A percentile compares a stretch with the other conserved stretches of the same genome.
Conservation (phyloP, 352 stramenopile species). For the Hyaloperonospora arabidopsidis region DNA sequence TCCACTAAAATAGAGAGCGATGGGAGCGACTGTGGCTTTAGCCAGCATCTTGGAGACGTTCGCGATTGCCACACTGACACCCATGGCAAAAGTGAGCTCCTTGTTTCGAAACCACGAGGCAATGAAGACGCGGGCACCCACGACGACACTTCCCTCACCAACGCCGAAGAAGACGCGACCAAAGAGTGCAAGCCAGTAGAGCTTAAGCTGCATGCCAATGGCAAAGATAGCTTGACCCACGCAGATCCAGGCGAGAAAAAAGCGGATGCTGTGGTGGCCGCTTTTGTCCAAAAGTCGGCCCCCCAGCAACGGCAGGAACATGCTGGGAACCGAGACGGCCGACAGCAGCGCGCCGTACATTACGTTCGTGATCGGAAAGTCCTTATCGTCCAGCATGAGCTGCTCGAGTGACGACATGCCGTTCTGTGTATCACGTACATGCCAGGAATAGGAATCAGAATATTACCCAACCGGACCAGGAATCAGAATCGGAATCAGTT, state of each 20-base stretch:
- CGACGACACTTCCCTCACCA: constrained; percentile 72
- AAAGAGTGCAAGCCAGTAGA: constrained; percentile 75
- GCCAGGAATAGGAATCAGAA: background rate
- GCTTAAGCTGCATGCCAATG: constrained; percentile 58
- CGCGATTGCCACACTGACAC: constrained; percentile 82
- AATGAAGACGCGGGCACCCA: constrained; percentile 74
- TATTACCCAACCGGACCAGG: background rate
- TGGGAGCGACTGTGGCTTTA: constrained; percentile 78
- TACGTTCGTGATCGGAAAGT: constrained; percentile 76
- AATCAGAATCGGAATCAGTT: no score
- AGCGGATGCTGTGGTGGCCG: constrained; percentile 60
- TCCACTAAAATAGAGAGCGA: constrained; percentile 76
- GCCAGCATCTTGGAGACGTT: constrained; percentile 89
- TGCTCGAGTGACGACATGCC: constrained; percentile 74
- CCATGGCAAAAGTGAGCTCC: constrained; percentile 86
- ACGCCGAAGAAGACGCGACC: constrained; percentile 79
- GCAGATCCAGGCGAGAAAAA: constrained; percentile 81
- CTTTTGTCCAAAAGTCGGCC: constrained; percentile 74
- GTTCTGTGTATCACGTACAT: constrained; percentile 31
- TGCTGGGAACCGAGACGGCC: constrained; percentile 74
- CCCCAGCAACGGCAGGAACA: constrained; percentile 74
- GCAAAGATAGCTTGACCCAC: constrained; percentile 74
- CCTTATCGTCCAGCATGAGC: constrained; percentile 66
- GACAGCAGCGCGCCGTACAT: constrained; percentile 81
- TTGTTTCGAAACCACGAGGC: constrained; percentile 74